phyloP scores from a whole-genome alignment of 2,329 filamentous ascomycete species.

The Colletotrichum truncatum region DNA sequence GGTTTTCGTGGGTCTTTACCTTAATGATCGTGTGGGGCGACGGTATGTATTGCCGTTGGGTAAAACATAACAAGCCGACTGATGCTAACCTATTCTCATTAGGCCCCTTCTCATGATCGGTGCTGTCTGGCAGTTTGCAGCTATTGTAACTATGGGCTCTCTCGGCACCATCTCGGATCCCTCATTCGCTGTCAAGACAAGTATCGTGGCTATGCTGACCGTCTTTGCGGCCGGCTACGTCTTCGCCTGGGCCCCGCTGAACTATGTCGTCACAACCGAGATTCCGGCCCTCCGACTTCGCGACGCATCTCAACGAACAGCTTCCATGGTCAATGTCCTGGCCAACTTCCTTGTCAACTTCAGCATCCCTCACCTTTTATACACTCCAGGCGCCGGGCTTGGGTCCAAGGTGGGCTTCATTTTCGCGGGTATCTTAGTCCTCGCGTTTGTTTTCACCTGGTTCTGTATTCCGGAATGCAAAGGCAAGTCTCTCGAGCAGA shows the following conservation, averaged over 20 bases:
- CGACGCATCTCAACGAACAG: slow-evolving; percentile 21
- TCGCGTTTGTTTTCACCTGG: slow-evolving; percentile 30
- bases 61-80: too few relatives aligned
- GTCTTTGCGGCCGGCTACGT: slow-evolving; percentile 43
- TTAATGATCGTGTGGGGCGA: slow-evolving; percentile 25
- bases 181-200: slow-evolving; percentile 33
- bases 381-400: slow-evolving; percentile 27
- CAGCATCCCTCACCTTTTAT: slow-evolving; percentile 31
- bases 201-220: slow-evolving; percentile 44
- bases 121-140: slow-evolving; percentile 12
- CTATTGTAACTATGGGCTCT: slow-evolving; percentile 30
- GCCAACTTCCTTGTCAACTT: slow-evolving; percentile 34
- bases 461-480: slow-evolving; percentile 35
- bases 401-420: slow-evolving; percentile 32
- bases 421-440: slow-evolving; percentile 30
- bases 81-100: neutral
- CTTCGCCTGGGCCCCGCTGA: slow-evolving; percentile 45
- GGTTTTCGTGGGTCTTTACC: slow-evolving; percentile 9
- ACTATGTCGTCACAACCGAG: slow-evolving; percentile 47
- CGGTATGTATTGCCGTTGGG: neutral
- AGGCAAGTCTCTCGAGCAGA: slow-evolving; percentile 36
- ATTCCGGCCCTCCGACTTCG: slow-evolving; percentile 35
- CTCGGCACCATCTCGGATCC: slow-evolving; percentile 28
- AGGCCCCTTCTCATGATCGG: slow-evolving; percentile 16
- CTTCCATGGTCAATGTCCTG: slow-evolving; percentile 33